A percentile compares a stretch with the other conserved stretches of the same genome.
phyloP scores from a whole-genome alignment of 202 grass and related monocot species.

The Musa balbisiana region DNA sequence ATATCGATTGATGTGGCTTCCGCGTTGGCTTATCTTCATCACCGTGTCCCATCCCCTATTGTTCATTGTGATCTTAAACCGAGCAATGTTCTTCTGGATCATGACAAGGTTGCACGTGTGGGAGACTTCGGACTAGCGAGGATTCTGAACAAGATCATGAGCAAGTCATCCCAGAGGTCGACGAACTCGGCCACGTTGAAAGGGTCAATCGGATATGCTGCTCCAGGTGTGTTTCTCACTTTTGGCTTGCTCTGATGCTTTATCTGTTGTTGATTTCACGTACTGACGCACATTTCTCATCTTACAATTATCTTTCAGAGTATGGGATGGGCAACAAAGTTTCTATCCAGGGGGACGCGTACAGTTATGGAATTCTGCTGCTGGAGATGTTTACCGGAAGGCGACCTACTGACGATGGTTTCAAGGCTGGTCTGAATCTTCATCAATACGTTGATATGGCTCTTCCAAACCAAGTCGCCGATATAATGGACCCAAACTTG shows the following conservation, averaged over 20 bases:
- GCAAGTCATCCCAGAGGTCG: neutral
- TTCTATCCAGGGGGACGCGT: constrained; percentile 35
- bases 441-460: constrained; percentile 15
- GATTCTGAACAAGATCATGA: neutral
- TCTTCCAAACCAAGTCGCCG: neutral
- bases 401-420: constrained; percentile 37
- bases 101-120: neutral
- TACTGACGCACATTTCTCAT: too few relatives aligned
- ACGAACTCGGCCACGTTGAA: neutral
- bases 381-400: constrained; percentile 52
- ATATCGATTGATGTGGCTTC: constrained; percentile 2
- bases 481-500: constrained; percentile 25
- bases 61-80: constrained; percentile 5
- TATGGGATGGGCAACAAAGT: constrained; percentile 32
- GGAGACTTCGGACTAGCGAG: neutral
- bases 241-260: too few relatives aligned
- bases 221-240: neutral
- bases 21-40: neutral
- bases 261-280: too few relatives aligned
- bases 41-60: neutral
- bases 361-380: constrained; percentile 53
- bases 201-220: neutral
- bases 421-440: constrained; percentile 30
- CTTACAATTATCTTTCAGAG: constrained; percentile 16
- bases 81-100: constrained; percentile 5